A percentile compares a stretch with the other conserved stretches of the same genome.
Evolutionary conservation across 2,329 filamentous ascomycete species (phyloP).

Genomic region (Neurospora sp.): DNA sequence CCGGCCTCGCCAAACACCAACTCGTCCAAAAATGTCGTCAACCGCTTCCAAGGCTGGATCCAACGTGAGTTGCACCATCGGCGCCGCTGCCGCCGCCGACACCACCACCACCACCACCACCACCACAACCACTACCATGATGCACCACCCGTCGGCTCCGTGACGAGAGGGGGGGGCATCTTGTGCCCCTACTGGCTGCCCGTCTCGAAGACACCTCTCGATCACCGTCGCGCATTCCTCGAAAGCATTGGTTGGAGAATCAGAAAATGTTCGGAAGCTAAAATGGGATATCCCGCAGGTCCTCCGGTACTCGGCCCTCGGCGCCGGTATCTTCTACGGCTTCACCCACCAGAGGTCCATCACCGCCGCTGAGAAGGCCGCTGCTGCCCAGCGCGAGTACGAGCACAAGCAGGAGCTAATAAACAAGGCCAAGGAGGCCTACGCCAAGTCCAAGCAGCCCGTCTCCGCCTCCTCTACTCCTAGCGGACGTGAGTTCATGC

Average conservation of each 20-base stretch:
- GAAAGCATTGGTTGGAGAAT: not conserved
- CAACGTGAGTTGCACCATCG: conserved; percentile 21
- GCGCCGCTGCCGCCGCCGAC: not conserved
- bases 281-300: conserved; percentile 48
- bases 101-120: not conserved
- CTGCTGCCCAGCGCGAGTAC: conserved; percentile 71
- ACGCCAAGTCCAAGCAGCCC: conserved; percentile 62
- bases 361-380: conserved; percentile 57
- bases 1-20: not conserved
- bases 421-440: conserved; percentile 85
- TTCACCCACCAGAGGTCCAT: conserved; percentile 86
- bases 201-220: not conserved
- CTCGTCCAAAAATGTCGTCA: conserved; percentile 6
- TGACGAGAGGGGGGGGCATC: not conserved
- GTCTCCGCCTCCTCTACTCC: conserved; percentile 24
- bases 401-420: conserved; percentile 88
- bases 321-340: conserved; percentile 87
- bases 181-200: not conserved
- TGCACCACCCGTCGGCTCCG: not conserved
- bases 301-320: conserved; percentile 91
- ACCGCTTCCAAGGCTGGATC: conserved; percentile 23
- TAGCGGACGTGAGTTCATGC: conserved; percentile 21
- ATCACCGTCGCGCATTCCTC: not conserved
- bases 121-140: not conserved
- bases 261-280: not conserved